Evolutionary conservation across 1,284 basidiomycete species (phyloP).

Genomic region (Boletellus sp.): DNA sequence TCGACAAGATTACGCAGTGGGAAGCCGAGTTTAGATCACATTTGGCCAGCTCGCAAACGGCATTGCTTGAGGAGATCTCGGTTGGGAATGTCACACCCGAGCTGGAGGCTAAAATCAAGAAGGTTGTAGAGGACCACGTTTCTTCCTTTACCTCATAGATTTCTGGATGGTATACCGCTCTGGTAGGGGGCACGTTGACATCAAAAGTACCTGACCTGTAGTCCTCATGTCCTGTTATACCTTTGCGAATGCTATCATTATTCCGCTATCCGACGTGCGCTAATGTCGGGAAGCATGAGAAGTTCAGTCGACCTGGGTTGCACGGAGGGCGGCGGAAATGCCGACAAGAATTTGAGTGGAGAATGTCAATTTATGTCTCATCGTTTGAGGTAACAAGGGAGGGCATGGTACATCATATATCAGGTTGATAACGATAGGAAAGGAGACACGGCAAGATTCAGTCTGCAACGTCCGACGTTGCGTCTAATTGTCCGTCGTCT

Average conservation of each 20-base stretch:
- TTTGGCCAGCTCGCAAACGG: slow-evolving; percentile 63
- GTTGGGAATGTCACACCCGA: slow-evolving; percentile 83
- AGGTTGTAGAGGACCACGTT: slow-evolving; percentile 84
- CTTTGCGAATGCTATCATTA: slow-evolving; percentile 28
- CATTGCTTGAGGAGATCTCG: slow-evolving; percentile 80
- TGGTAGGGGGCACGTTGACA: slow-evolving; percentile 15
- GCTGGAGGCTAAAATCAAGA: slow-evolving; percentile 92
- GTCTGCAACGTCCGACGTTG: slow-evolving; percentile 4
- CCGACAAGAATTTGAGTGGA: no score
- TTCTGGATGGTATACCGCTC: slow-evolving; percentile 11
- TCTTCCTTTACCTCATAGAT: slow-evolving; percentile 72
- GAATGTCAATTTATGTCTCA: no score
- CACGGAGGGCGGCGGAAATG: no score
- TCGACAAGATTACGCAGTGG: slow-evolving; percentile 94
- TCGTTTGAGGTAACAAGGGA: no score
- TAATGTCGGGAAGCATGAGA: no score
- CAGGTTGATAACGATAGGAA: background rate
- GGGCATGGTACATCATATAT: background rate
- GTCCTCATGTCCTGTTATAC: slow-evolving; percentile 23
- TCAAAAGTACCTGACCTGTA: slow-evolving; percentile 19
- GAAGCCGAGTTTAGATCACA: slow-evolving; percentile 88
- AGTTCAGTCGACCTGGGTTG: no score
- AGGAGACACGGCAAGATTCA: slow-evolving; percentile 12
- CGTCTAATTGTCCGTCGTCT: slow-evolving; percentile 25
- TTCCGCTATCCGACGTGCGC: slow-evolving; percentile 20